Base-by-base conservation (phyloP, 495 filamentous ascomycete species). In the Chaetomium fimeti region DNA sequence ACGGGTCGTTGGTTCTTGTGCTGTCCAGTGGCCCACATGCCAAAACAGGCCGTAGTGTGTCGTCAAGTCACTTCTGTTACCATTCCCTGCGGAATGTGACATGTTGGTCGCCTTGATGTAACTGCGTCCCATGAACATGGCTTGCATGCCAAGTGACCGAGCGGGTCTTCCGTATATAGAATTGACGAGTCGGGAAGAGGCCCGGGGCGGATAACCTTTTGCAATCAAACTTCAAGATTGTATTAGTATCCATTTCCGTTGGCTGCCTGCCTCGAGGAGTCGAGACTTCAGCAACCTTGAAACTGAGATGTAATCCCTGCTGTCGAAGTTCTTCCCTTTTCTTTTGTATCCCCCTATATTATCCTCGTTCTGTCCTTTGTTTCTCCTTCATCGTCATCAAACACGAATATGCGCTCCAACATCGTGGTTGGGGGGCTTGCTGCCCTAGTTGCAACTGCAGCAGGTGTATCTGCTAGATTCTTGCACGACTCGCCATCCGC, bases 391-490 rank as follows among this genome's bases (percentile, higher is more conserved):
- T 51, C 48, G 22, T 25, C 24, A 51, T 7, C 22, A 11, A 32
- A 51, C 48, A 25, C 48, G 25, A 53, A 53, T 29, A 55, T 55
- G 52, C 52, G 13, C 22, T 11, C 36, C 52, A 55, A 15, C 29
- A 12, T 38, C 16, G 3, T 38, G 4, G 3, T 22, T 18, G 11
- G 16, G 6, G 29, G 52, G 16, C 29, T 55, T 22, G 29, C 28
- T 22, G 52, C 52, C 52, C 28, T n/a, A n/a, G n/a, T 38, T 18
- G 36, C 29, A 36, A 29, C 52, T 3, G 52, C n/a, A 22, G 4
- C 18, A 12, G 52, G 29, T 2, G 52, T 55, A 5, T 55, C 52
- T 16, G 18, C 52, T 18, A 55, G 28, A 18, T 55, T 38, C 29
- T 7, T 55, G 52, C 16, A 15, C 29, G 29, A 55, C 29, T 55